Base-by-base conservation (phyloP, 768 basidiomycete genomes). In the Mycena capillaripes region DNA sequence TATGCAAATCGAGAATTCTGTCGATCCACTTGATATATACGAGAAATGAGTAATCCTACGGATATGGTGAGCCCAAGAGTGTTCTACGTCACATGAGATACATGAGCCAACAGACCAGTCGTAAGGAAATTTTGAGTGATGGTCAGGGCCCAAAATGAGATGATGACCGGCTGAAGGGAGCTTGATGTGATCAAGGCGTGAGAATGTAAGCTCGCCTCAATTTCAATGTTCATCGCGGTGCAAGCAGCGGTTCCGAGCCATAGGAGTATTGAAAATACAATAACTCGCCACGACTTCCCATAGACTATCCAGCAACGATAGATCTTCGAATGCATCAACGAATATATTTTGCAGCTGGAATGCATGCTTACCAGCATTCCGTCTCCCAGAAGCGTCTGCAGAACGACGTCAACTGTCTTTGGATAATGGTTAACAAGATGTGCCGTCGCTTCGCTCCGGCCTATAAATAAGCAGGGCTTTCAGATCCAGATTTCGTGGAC, bases 241-340 rank as follows among this genome's bases (percentile, higher is more conserved):
- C 60, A 59, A 34, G 52, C 69, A 29, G 42, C 30, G 48, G 36
- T 38, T 7, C 58, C 65, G 17, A 53, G 6, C n/a, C 32, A 55
- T 29, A 73, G 50, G n/a, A 73, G 11, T 3, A 73, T 14, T 17
- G 69, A 44, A 23, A 68, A 19, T 17, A 44, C 44, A 32, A 71
- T 12, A 0, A 53, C 56, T 8, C 10, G 42, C 71, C 71, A 72
- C 7, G 66, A 72, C 9, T 44, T 38, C 1, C 36, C 57, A 36
- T 72, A 65, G 17, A 64, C 60, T 2, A 72, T 34, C 60, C 59
- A 72, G 52, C 66, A 72, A 3, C 71, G 66, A 36, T 68, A 72
- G 25, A 72, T 44, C 57, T 59, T 21, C 3, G 14, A 27, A 70
- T 14, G 12, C 23, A 4, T 27, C 23, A 40, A 17, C 40, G 12